Base-by-base conservation (phyloP, 164 flowering plant species). In the Saururus chinensis region DNA sequence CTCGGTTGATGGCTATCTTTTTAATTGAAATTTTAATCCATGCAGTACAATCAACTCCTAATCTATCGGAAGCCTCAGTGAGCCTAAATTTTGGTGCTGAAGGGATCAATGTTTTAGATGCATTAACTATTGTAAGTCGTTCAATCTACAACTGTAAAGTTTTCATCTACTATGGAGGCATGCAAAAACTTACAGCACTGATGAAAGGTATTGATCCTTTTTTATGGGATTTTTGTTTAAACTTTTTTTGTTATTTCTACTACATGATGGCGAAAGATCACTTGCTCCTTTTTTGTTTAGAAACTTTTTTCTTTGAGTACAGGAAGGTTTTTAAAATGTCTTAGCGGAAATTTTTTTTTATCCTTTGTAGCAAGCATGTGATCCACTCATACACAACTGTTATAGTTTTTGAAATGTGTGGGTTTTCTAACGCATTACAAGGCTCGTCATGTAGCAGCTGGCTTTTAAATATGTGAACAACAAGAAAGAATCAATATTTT, bases 161-260 rank as follows among this genome's bases (percentile, higher is more conserved):
- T 60, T 83, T 90, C 71, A 87, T 89, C 66, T 85, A 82, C 68
- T 80, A 80, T 75, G 91, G 89, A 56, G 97, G 97, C 26, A 80
- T 90, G 64, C 96, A 82, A 65, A 93, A 88, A 80, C 95, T 93
- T 63, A 84, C 84, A 24, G 96, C 95, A 40, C 63, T 93, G 61
- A 79, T 93, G 89, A 93, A 93, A 82, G 99, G 99, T 88, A 79
- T 42, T 57, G 3, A 17, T 52, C 23, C 6, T 53, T 56, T 35
- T 2, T 30, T 30, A 30, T 30, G 37, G 37, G 37, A 30, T 6
- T 30, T 30, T 30, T 2, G 6, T 30, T 30, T 30, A 30, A 2
- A 6, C 6, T 30, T 30, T 30, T 19, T 53, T 20, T 23, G 12
- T 20, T n/a, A 16, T 26, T 22, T 40, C 20, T 19, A 21, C 57